Evolutionary conservation across 2,329 filamentous ascomycete species (phyloP), one percentile per base, ranked within the genome.

Genomic region (Epichloe uncinata): DNA sequence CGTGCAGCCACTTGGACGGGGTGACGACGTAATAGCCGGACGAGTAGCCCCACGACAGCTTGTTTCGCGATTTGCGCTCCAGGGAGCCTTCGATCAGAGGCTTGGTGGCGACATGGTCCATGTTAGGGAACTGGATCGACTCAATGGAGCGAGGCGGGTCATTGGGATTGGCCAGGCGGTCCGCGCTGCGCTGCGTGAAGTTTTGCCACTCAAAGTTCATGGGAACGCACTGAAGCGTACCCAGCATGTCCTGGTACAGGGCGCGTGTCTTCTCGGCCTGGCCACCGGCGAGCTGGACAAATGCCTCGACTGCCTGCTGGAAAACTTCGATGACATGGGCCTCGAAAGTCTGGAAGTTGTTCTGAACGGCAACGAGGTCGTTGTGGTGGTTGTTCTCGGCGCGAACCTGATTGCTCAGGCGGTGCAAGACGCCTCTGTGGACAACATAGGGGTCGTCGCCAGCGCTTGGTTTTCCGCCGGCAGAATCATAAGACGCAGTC

Each of bases 331-430:
- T 70, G 50, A 97, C 73, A 64, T 97, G 90, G 0, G 81, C 75
- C 68, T 98, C 93, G 58, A 97, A 98, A 37, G 82, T 75, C 50
- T 84, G 74, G 64, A 97, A 95, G 64, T 87, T 87, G 69, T 85
- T 83, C 69, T 98, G 93, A n/a, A 96, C 85, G 9, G 84, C 78
- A 54, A 98, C 77, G 51, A 97, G 77, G 63, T 98, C 93, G 63
- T 95, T 87, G 56, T 84, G 81, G 70, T 94, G 91, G 73, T 90
- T 94, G 75, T 98, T 98, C 73, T 98, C 93, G 63, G 95, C 88
- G 44, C 87, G 73, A 36, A 97, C 79, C 71, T 98, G 93, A 72
- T 86, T 91, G 75, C 87, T 83, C 50, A 98, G 74, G 42, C 89
- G 82, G 70, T 96, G 79, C 56, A 87, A 70, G 51, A 96, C 82